Evolutionary conservation across 192 early-diverging fungal genomes (phyloP).

Genomic region (Piromyces sp.): DNA sequence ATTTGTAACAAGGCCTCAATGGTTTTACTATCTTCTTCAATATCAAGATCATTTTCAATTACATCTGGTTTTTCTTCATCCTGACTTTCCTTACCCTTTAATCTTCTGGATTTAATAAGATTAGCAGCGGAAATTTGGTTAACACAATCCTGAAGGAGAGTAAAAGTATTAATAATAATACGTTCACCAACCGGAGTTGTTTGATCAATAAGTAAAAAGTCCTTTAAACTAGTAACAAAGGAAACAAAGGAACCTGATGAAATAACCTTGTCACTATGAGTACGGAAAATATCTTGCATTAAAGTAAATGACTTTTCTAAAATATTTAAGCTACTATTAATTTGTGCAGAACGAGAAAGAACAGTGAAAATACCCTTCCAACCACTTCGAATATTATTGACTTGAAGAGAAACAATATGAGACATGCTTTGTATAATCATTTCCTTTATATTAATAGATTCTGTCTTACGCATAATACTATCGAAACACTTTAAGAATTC

Average conservation of each 20-base stretch:
- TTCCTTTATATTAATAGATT: background rate
- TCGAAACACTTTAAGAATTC: slow-evolving; percentile 6
- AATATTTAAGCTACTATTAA: background rate
- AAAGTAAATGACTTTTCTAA: background rate
- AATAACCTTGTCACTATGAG: background rate
- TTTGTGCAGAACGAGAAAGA: background rate
- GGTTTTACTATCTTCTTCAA: background rate
- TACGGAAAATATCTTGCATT: background rate
- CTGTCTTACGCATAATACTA: slow-evolving; percentile 1
- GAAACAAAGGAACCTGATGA: background rate
- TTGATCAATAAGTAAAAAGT: background rate
- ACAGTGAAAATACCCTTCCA: slow-evolving; percentile 2
- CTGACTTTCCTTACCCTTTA: background rate
- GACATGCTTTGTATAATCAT: slow-evolving; percentile 2
- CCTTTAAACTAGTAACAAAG: background rate
- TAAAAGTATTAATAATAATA: background rate
- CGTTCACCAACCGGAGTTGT: background rate
- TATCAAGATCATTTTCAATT: background rate
- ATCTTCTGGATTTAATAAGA: background rate
- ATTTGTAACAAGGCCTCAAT: background rate
- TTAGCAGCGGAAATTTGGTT: background rate
- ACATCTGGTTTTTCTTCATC: too few relatives aligned
- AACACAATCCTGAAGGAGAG: background rate
- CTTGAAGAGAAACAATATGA: slow-evolving; percentile 1
- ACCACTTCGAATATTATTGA: slow-evolving; percentile 3